These are phyloP conservation scores for Spergularia marina DNA, from an alignment of 148 eudicot genomes.

Conservation along the genomic window DNA sequence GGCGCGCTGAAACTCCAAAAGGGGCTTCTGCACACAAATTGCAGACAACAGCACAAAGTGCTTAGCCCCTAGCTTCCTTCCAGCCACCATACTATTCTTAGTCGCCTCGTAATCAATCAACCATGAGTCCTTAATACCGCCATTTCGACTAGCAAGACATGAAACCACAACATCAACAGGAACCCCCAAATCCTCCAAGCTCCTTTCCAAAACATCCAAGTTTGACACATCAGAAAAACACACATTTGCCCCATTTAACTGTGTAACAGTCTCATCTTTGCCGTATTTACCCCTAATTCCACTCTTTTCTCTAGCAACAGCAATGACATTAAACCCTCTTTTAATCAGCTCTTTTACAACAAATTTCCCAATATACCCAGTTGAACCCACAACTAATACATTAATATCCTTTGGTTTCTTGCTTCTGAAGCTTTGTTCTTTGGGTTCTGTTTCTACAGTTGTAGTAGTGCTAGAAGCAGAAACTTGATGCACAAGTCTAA, in stretches of 20 bases:
- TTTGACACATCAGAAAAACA: slow-evolving; percentile 89
- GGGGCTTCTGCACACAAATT: slow-evolving; percentile 94
- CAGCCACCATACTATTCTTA: slow-evolving; percentile 72
- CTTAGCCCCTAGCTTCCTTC: slow-evolving; percentile 64
- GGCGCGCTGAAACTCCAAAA: slow-evolving; percentile 85
- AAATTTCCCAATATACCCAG: slow-evolving; percentile 92
- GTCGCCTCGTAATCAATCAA: slow-evolving; percentile 86
- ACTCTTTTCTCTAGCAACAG: slow-evolving; percentile 80
- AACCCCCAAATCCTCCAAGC: slow-evolving; percentile 54
- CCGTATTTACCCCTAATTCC: slow-evolving; percentile 65
- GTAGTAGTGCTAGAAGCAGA: slow-evolving; percentile 32
- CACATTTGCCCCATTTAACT: slow-evolving; percentile 69
- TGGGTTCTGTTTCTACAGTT: slow-evolving; percentile 32
- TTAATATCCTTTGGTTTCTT: slow-evolving; percentile 68
- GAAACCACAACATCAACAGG: slow-evolving; percentile 87
- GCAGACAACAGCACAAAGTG: slow-evolving; percentile 90
- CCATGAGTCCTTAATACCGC: slow-evolving; percentile 88
- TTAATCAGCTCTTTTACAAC: slow-evolving; percentile 71
- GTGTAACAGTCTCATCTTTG: slow-evolving; percentile 60
- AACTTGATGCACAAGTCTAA: slow-evolving; percentile 35
- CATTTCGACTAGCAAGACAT: slow-evolving; percentile 82
- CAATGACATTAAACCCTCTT: slow-evolving; percentile 89
- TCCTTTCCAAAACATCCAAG: slow-evolving; percentile 51
- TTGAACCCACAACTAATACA: slow-evolving; percentile 88
- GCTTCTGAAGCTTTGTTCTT: slow-evolving; percentile 47